Conservation (phyloP, 2,329 filamentous ascomycete species). For the Aspergillus sp. region DNA sequence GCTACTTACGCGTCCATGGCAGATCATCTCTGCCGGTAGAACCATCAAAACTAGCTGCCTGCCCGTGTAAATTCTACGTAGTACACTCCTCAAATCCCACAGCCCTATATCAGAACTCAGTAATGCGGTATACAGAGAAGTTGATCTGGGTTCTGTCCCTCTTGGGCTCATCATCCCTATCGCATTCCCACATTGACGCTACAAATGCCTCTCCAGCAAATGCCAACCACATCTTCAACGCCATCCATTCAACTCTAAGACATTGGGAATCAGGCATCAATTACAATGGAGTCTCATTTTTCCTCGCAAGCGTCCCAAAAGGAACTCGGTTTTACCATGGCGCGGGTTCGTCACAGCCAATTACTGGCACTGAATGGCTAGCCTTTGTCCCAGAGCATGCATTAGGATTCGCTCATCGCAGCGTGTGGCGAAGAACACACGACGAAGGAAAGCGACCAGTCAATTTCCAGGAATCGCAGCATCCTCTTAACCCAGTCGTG, state of each 20-base stretch:
- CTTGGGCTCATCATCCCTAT: too few relatives aligned
- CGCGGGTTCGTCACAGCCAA: conserved; percentile 23
- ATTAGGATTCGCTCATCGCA: conserved; percentile 54
- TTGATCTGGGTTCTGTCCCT: too few relatives aligned
- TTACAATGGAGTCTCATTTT: conserved; percentile 64
- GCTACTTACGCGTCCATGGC: too few relatives aligned
- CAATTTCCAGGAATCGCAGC: not conserved
- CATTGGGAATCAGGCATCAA: conserved; percentile 61
- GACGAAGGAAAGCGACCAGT: not conserved
- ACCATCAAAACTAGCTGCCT: too few relatives aligned
- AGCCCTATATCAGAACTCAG: too few relatives aligned
- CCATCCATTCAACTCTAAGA: conserved; percentile 59
- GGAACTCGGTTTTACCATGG: conserved; percentile 61
- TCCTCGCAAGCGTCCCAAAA: conserved; percentile 53
- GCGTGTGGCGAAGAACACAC: too few relatives aligned
- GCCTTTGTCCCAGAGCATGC: conserved; percentile 67
- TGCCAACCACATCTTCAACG: conserved; percentile 52
- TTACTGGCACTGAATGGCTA: conserved; percentile 50
- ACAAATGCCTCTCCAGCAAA: too few relatives aligned
- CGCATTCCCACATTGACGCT: too few relatives aligned
- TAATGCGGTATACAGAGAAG: too few relatives aligned
- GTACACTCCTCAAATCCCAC: too few relatives aligned
- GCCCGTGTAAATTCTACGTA: too few relatives aligned
- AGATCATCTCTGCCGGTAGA: too few relatives aligned
- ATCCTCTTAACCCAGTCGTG: not conserved